A percentile compares a stretch with the other conserved stretches of the same genome.
These are phyloP conservation scores for Adansonia grandidieri DNA, from an alignment of 441 rosid genomes.

Conservation along the genomic window DNA sequence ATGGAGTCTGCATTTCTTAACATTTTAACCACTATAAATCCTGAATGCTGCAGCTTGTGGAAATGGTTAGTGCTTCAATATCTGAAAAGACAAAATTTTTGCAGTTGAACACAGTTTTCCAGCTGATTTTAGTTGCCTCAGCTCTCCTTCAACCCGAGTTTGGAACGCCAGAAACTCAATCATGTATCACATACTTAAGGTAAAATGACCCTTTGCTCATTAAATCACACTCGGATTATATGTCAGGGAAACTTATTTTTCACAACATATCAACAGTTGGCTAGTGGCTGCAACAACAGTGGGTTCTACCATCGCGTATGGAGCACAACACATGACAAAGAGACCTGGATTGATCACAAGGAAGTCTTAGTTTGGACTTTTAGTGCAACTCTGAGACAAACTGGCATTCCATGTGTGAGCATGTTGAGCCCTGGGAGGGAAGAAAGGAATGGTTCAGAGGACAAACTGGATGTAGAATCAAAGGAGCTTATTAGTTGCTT, in stretches of 20 bases:
- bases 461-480: conserved; percentile 3
- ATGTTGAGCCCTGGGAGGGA: background rate
- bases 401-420: background rate
- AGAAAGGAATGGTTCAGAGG: background rate
- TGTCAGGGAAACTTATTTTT: background rate
- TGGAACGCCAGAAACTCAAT: conserved; percentile 65
- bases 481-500: background rate
- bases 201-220: conserved; percentile 26
- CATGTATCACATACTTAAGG: conserved; percentile 77
- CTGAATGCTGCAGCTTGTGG: background rate
- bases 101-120: conserved; percentile 95
- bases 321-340: conserved; percentile 57
- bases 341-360: conserved; percentile 45
- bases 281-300: conserved; percentile 77
- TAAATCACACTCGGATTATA: background rate
- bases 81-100: background rate
- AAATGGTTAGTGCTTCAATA: background rate
- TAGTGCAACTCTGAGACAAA: conserved; percentile 18
- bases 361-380: conserved; percentile 36
- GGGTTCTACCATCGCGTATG: conserved; percentile 80
- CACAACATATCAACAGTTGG: conserved; percentile 53
- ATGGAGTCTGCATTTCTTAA: background rate
- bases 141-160: conserved; percentile 86
- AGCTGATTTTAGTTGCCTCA: conserved; percentile 76
- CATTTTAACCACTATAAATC: conserved; percentile 1